These are phyloP conservation scores for Wickerhamiella azyma DNA, from an alignment of 805 yeast genomes.

Conservation along the genomic window DNA sequence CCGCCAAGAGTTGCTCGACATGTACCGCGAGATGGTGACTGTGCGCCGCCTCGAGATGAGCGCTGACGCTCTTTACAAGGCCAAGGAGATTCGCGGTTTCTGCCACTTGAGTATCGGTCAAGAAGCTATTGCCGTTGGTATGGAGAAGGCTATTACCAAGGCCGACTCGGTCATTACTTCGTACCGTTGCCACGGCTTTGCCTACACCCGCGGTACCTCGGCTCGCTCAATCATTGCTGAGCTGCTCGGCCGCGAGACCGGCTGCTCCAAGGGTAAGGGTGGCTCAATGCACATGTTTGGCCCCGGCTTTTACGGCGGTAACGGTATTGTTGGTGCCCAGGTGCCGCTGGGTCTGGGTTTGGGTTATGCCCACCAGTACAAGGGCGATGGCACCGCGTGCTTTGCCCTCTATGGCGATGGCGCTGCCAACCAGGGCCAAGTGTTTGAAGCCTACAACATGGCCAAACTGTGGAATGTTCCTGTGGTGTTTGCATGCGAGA, in stretches of 20 bases:
- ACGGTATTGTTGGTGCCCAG: slow-evolving; percentile 99
- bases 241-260: slow-evolving; percentile 89
- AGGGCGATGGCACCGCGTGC: slow-evolving; percentile 58
- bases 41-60: slow-evolving; percentile 97
- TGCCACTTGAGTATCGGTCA: slow-evolving; percentile 97
- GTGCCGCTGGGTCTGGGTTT: slow-evolving; percentile 97
- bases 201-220: slow-evolving; percentile 89
- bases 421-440: slow-evolving; percentile 99
- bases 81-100: slow-evolving; percentile 97
- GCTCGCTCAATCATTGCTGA: slow-evolving; percentile 87
- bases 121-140: slow-evolving; percentile 98
- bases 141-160: slow-evolving; percentile 80
- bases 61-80: slow-evolving; percentile 93
- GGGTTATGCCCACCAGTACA: slow-evolving; percentile 96
- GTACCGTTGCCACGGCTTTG: slow-evolving; percentile 98
- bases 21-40: slow-evolving; percentile 92
- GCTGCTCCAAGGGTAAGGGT: slow-evolving; percentile 96
- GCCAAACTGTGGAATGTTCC: slow-evolving; percentile 98
- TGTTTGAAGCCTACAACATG: slow-evolving; percentile 95
- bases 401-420: slow-evolving; percentile 96
- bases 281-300: slow-evolving; percentile 99
- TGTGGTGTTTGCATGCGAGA: slow-evolving; percentile 89
- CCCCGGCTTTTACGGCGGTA: slow-evolving; percentile 94
- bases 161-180: slow-evolving; percentile 89
- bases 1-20: slow-evolving; percentile 65